Base-by-base conservation (phyloP, 2,329 filamentous ascomycete genomes). In the Cercospora janseana region DNA sequence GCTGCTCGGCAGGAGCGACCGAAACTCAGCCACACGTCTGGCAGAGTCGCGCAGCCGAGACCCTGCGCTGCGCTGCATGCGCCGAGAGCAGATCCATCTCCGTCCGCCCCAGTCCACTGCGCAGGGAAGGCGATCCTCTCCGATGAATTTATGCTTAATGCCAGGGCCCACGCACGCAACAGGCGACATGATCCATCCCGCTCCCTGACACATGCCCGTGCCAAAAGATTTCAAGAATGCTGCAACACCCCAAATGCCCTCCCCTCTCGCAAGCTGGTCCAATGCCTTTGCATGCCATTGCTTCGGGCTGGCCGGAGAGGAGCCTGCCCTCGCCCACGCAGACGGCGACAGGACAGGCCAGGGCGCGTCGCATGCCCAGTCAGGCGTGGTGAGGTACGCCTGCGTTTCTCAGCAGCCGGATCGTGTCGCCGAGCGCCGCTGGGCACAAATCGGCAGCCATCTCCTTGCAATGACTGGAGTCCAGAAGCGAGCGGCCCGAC, bases 11-110 rank as follows among this genome's bases (percentile, higher is more conserved):
- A 40, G n/a, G 2, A n/a, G 15, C 26, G 35, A 26, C 21, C 12
- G 35, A 24, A 23, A 23, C 42, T 45, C 28, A 45, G 42, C 42
- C 42, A 45, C 42, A 35, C 40, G 16, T 45, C 21, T 20, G 18
- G 16, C 18, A 31, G 24, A 28, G n/a, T 45, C 28, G 6, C 28
- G 23, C 20, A 28, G 40, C 42, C 42, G 28, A 29, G 28, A 45
- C 26, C 28, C 16, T 23, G 28, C 34, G 42, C 21, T 21, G 13
- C 29, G 10, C 15, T 40, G 35, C 35, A 40, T 13, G 18, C 20
- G n/a, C n/a, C 26, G 18, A 40, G 21, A 40, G 6, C 20, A 40
- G 28, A 24, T 21, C 42, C 26, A 45, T 45, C 42, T 45, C 42
- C 42, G 42, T n/a, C 27, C 27, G 42, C 28, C 16, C 4, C 21